Evolutionary conservation across 164 flowering plant species (phyloP).

Genomic region (Tinospora cordifolia): DNA sequence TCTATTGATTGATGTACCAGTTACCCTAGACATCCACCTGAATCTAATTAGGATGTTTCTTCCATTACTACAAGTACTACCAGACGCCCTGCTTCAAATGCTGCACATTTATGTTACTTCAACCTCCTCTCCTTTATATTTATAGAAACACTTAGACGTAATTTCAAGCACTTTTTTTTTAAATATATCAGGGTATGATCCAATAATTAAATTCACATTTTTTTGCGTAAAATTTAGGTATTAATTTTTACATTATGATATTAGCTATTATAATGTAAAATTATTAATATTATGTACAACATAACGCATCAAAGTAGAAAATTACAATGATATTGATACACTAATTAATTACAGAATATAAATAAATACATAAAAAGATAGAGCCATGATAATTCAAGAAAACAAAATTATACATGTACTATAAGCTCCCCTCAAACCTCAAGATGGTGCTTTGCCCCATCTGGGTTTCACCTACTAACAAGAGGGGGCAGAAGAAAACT

Average conservation of each 20-base stretch:
- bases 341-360: not conserved
- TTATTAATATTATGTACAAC: too few species aligned
- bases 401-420: not conserved
- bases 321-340: not conserved
- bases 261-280: too few species aligned
- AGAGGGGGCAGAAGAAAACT: not conserved
- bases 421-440: constrained; percentile 17
- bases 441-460: constrained; percentile 57
- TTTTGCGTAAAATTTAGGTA: too few species aligned
- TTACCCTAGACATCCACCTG: not conserved
- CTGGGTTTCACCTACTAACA: constrained; percentile 16
- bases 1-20: not conserved
- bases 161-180: too few species aligned
- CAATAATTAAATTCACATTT: too few species aligned
- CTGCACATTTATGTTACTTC: not conserved
- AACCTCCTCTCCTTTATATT: not conserved
- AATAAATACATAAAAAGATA: not conserved
- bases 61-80: not conserved
- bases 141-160: too few species aligned
- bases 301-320: not conserved
- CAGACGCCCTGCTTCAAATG: not conserved
- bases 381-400: not conserved
- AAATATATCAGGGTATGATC: too few species aligned
- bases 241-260: too few species aligned
- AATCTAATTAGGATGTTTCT: too few species aligned